phyloP scores from a whole-genome alignment of 768 basidiomycete species.

The Boletales sp. region DNA sequence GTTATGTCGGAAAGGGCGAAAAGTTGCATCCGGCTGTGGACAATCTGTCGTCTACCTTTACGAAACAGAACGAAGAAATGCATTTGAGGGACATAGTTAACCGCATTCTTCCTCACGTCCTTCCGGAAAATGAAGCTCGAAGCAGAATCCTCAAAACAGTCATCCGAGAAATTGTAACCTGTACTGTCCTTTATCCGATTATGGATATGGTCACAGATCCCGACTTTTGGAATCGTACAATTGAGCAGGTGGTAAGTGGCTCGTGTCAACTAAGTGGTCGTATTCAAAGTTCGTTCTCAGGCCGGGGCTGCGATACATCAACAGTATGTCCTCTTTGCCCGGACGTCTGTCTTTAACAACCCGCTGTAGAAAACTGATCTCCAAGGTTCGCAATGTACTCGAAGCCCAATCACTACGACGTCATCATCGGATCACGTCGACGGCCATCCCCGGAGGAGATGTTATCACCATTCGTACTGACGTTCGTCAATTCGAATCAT shows the following conservation, averaged over 20 bases:
- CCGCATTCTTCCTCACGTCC: slow-evolving; percentile 61
- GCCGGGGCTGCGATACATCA: slow-evolving; percentile 70
- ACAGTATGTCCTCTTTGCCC: slow-evolving; percentile 41
- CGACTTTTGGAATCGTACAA: slow-evolving; percentile 93
- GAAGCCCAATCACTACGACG: slow-evolving; percentile 73
- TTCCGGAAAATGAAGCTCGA: slow-evolving; percentile 71
- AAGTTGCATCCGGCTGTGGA: slow-evolving; percentile 84
- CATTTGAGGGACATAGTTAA: slow-evolving; percentile 75
- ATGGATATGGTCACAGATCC: slow-evolving; percentile 94
- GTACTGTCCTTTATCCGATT: slow-evolving; percentile 78
- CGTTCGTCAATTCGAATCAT: slow-evolving; percentile 83
- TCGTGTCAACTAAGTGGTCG: not conserved
- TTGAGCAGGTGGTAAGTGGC: slow-evolving; percentile 85
- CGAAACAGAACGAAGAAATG: slow-evolving; percentile 84
- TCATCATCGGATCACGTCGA: slow-evolving; percentile 38
- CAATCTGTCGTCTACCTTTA: slow-evolving; percentile 85
- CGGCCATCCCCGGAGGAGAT: slow-evolving; percentile 49
- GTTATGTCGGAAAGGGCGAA: slow-evolving; percentile 64
- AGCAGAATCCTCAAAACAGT: slow-evolving; percentile 72
- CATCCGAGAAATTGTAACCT: slow-evolving; percentile 78
- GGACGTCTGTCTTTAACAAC: not conserved
- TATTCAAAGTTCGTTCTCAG: slow-evolving; percentile 28
- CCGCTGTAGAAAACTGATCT: slow-evolving; percentile 66
- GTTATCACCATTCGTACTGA: slow-evolving; percentile 81
- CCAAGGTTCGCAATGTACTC: slow-evolving; percentile 80